Evolutionary conservation across 2,329 filamentous ascomycete genomes (phyloP).

Genomic region (Zymoseptoria tritici): DNA sequence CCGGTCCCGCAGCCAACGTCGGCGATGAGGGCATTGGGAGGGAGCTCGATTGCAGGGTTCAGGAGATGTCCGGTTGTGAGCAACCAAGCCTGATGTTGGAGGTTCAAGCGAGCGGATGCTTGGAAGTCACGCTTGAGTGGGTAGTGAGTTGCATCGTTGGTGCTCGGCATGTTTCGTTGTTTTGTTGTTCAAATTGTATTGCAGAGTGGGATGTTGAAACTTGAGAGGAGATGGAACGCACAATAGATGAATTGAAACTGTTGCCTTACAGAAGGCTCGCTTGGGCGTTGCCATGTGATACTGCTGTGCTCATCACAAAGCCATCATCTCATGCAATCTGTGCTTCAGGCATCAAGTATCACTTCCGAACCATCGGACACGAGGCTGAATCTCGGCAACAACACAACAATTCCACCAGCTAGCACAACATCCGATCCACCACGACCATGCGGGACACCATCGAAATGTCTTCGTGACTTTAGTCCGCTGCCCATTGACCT

Average conservation of each 20-base stretch:
- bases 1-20: slow-evolving; percentile 17
- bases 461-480: slow-evolving; percentile 25
- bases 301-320: neutral
- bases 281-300: neutral
- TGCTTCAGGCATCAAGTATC: neutral
- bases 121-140: slow-evolving; percentile 13
- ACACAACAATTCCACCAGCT: neutral
- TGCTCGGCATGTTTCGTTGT: neutral
- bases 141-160: slow-evolving; percentile 5
- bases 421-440: neutral
- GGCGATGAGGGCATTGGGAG: slow-evolving; percentile 8
- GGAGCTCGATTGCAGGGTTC: slow-evolving; percentile 21
- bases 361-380: neutral
- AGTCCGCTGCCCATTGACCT: slow-evolving; percentile 27
- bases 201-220: neutral
- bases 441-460: neutral
- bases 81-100: slow-evolving; percentile 29
- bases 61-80: slow-evolving; percentile 22
- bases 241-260: neutral
- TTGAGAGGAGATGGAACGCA: neutral
- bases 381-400: neutral
- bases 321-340: neutral
- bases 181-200: neutral
- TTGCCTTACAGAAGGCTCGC: neutral
- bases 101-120: slow-evolving; percentile 19